Evolutionary conservation across 1,139 yeast species (phyloP), one percentile per base, ranked within the genome.

Genomic region (Kluyveromyces sp.): DNA sequence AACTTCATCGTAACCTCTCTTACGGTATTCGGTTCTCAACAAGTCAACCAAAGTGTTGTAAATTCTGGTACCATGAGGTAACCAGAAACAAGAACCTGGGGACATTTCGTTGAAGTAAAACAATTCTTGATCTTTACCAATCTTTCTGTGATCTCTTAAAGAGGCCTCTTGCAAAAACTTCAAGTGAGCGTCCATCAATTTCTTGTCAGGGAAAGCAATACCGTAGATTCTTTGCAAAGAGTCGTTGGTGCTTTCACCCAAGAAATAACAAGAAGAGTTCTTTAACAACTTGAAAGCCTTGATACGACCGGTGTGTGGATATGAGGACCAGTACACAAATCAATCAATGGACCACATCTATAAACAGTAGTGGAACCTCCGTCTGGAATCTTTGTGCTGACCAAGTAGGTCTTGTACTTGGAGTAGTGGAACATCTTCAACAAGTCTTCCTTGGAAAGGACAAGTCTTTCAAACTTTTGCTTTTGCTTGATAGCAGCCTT

Each of bases 181-280:
- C 71, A 92, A 71, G 66, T 94, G 96, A 59, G 87, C 97, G 60
- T 88, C 94, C 96, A 94, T 86, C 60, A 81, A 78, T 71, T 90
- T 89, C 76, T 94, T 92, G 68, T 92, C 98, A 52, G 99, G 99
- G 89, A 94, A 94, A 25, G 97, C 87, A 54, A 92, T 83, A 78
- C 99, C 99, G 65, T 94, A 94, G 49, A 94, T 80, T 75, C 99
- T 87, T 73, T 94, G 99, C 67, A 94, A 77, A 15, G 97, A 89
- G 66, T 94, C 98, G 65, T 94, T 92, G 57, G 74, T 74, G 47
- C 96, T 72, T 61, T 92, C 97, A 69, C 97, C 99, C 63, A 89
- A 73, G 76, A 94, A 94, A 72, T 94, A 94, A 45, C 97, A 89
- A 2, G 97, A 83, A 28, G 97, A 92, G 74, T 92, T 92, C 73